phyloP scores from a whole-genome alignment of 352 stramenopile species.

The Phytophthora hybrid region DNA sequence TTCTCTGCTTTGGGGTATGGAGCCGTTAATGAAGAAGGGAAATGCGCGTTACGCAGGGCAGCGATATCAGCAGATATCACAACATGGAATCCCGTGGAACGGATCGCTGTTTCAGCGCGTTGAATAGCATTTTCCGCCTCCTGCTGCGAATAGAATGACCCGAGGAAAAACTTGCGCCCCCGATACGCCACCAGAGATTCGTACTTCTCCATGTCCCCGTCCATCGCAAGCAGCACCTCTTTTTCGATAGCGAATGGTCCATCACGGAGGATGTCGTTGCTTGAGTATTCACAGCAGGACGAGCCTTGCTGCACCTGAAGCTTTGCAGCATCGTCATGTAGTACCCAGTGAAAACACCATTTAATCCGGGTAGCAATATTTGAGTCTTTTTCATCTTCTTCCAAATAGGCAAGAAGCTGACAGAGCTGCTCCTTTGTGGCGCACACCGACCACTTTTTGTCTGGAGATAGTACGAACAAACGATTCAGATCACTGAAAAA shows the following conservation, averaged over 20 bases:
- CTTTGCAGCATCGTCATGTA: slow-evolving; percentile 38
- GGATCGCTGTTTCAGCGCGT: slow-evolving; percentile 44
- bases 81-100: slow-evolving; percentile 45
- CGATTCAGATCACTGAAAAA: slow-evolving; percentile 67
- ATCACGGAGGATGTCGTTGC: slow-evolving; percentile 41
- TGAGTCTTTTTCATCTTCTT: slow-evolving; percentile 42
- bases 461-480: slow-evolving; percentile 61
- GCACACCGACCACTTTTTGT: slow-evolving; percentile 60
- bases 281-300: slow-evolving; percentile 49
- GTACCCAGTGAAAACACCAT: slow-evolving; percentile 50
- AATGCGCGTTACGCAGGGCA: slow-evolving; percentile 38
- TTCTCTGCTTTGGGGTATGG: slow-evolving; percentile 54
- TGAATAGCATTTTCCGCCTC: slow-evolving; percentile 59
- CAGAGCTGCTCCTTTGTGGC: slow-evolving; percentile 35
- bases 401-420: slow-evolving; percentile 65
- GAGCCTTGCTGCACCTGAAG: slow-evolving; percentile 27
- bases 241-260: slow-evolving; percentile 60
- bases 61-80: slow-evolving; percentile 33
- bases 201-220: slow-evolving; percentile 58
- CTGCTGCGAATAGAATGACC: slow-evolving; percentile 54
- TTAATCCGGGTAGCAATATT: slow-evolving; percentile 49
- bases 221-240: slow-evolving; percentile 48
- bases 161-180: slow-evolving; percentile 60
- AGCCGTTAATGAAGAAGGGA: slow-evolving; percentile 44
- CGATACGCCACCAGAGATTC: slow-evolving; percentile 54